Evolutionary conservation across 495 filamentous ascomycete species (phyloP), one percentile per base, ranked within the genome.

Genomic region (Tuber indicum): DNA sequence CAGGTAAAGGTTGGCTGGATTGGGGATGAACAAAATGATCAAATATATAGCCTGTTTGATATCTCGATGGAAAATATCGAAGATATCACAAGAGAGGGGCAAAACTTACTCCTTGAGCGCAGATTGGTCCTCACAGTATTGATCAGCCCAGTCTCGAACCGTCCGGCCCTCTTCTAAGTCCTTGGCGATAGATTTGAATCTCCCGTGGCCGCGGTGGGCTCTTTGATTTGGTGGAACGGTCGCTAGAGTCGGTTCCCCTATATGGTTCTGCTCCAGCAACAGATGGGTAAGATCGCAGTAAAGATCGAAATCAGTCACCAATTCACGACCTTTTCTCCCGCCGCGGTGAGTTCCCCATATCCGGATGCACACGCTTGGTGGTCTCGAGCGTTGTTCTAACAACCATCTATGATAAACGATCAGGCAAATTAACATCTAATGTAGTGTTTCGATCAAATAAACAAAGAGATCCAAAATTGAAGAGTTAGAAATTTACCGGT

Each of bases 51-150:
- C 32, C 58, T 66, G 58, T 17, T 66, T 66, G 26, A 66, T 32
- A 32, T 32, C 52, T 26, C n/a, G 52, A 26, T 58, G 8, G n/a
- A 3, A 36, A 36, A 66, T 66, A 66, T 66, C 26, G 14, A 36
- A 66, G 58, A 62, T 16, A 32, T 32, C 52, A 62, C 3, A 62
- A 16, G 10, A 36, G 58, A 36, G 58, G 58, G 21, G 47, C 36
- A 47, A 46, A 73, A 78, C 76, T 21, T 72, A 82, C 79, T 82
- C 81, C 45, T 82, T 82, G 52, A 82, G 17, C 23, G 41, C 73
- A 32, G 81, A 82, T 75, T 81, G 71, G 75, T 82, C 75, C 75
- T 82, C 72, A 21, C 81, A 82, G 62, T 82, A 82, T 42, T 46
- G 49, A 52, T 82, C 76, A 14, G 80, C 76, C 74, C 76, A 82